Evolutionary conservation across 2,329 filamentous ascomycete species (phyloP).

Genomic region (Penicillium sp.): DNA sequence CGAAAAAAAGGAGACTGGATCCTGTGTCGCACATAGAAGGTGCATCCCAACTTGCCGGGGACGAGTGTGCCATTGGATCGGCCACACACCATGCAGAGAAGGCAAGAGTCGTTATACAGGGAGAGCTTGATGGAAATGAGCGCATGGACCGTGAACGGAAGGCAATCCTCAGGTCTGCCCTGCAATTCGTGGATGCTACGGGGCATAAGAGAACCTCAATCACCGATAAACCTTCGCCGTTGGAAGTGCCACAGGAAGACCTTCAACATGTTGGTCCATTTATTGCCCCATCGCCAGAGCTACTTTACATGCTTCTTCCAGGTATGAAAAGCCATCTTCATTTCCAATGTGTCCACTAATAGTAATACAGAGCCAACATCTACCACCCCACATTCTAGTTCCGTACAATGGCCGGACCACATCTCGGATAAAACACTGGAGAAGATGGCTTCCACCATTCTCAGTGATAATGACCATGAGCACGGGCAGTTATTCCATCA

Average conservation of each 20-base stretch:
- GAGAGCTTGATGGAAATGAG: slow-evolving; percentile 22
- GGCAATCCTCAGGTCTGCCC: slow-evolving; percentile 21
- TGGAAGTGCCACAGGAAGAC: slow-evolving; percentile 2
- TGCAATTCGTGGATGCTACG: slow-evolving; percentile 23
- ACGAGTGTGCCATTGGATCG: slow-evolving; percentile 12
- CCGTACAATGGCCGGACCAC: slow-evolving; percentile 29
- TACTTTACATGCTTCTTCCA: slow-evolving; percentile 28
- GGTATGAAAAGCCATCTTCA: not conserved
- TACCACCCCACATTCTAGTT: not conserved
- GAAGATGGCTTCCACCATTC: slow-evolving; percentile 21
- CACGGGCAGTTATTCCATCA: slow-evolving; percentile 24
- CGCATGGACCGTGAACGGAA: slow-evolving; percentile 21
- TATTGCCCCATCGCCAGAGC: slow-evolving; percentile 22
- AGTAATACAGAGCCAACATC: slow-evolving; percentile 9
- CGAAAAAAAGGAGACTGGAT: slow-evolving; percentile 14
- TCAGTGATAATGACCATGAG: slow-evolving; percentile 8
- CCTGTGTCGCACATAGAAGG: not conserved
- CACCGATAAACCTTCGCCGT: not conserved
- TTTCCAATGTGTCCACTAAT: not conserved
- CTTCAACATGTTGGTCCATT: slow-evolving; percentile 6
- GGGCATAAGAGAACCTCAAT: slow-evolving; percentile 3
- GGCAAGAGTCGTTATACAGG: slow-evolving; percentile 26
- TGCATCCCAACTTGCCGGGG: slow-evolving; percentile 6
- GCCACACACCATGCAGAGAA: slow-evolving; percentile 27
- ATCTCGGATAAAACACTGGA: slow-evolving; percentile 24